Evolutionary conservation across 345 rosid species (phyloP).

Genomic region (Melaleuca alternifolia): DNA sequence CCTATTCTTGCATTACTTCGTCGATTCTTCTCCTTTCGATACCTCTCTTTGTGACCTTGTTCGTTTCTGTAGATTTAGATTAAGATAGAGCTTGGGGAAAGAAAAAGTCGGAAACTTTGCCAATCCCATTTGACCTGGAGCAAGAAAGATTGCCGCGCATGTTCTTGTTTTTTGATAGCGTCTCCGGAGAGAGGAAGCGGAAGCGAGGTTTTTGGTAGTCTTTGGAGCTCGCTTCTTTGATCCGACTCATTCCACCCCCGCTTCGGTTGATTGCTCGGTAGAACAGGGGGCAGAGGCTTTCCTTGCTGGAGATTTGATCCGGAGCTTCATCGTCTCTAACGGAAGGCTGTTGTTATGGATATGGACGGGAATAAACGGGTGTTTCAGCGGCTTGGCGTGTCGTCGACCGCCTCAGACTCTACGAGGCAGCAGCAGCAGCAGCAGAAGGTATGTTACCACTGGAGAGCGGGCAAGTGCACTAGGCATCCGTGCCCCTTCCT

Average conservation of each 20-base stretch:
- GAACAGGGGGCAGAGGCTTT: background rate
- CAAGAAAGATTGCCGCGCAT: background rate
- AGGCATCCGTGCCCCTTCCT: slow-evolving; percentile 61
- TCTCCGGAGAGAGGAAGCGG: background rate
- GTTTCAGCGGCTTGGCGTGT: slow-evolving; percentile 59
- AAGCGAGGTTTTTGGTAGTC: background rate
- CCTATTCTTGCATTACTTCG: background rate
- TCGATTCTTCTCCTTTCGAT: background rate
- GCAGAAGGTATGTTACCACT: slow-evolving; percentile 71
- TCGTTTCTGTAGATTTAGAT: background rate
- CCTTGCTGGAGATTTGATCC: background rate
- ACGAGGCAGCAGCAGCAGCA: slow-evolving; percentile 5
- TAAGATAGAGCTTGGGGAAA: background rate
- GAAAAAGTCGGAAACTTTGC: background rate
- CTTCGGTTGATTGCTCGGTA: background rate
- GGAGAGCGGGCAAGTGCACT: slow-evolving; percentile 81
- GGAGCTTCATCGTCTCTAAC: background rate
- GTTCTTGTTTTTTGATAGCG: background rate
- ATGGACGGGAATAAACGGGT: slow-evolving; percentile 67
- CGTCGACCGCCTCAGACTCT: slow-evolving; percentile 14
- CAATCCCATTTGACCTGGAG: background rate
- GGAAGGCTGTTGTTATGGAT: slow-evolving; percentile 33
- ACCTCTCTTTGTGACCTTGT: background rate
- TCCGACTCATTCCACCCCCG: background rate
- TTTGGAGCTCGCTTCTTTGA: background rate